Percentiles rank a stretch among this genome's conserved stretches.
phyloP scores from a whole-genome alignment of 345 rosid genomes.

The Salix koriyanagi region DNA sequence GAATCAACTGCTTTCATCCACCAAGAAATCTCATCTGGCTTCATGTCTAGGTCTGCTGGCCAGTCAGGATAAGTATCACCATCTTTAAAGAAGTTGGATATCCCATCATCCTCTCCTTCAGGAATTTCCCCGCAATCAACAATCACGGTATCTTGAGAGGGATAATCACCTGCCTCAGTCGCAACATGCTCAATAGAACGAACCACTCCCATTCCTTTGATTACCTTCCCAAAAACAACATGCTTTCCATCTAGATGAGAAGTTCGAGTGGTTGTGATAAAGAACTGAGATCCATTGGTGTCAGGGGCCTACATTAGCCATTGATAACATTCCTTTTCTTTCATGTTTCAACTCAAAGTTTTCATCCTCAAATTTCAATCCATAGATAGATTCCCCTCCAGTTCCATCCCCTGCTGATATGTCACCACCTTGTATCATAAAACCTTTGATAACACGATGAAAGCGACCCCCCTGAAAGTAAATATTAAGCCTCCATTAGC shows the following conservation, averaged over 20 bases:
- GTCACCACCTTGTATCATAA: conserved; percentile 28
- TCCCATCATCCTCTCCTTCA: conserved; percentile 23
- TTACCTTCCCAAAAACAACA: conserved; percentile 22
- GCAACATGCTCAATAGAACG: conserved; percentile 20
- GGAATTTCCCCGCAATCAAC: conserved; percentile 23
- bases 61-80: conserved; percentile 25
- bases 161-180: conserved; percentile 12
- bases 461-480: conserved; percentile 10
- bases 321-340: conserved; percentile 21
- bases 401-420: conserved; percentile 21
- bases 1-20: conserved; percentile 77
- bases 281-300: conserved; percentile 25
- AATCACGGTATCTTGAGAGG: conserved; percentile 10
- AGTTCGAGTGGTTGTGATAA: conserved; percentile 24
- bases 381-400: conserved; percentile 24
- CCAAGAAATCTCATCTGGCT: conserved; percentile 60
- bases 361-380: conserved; percentile 23
- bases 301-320: conserved; percentile 24
- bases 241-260: conserved; percentile 27
- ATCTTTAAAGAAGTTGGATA: conserved; percentile 20
- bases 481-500: neutral
- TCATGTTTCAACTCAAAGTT: conserved; percentile 26
- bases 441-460: conserved; percentile 20
- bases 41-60: conserved; percentile 14
- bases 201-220: conserved; percentile 23